A percentile compares a stretch with the other conserved stretches of the same genome.
These are phyloP conservation scores for Coccomyxa sp. DNA, from an alignment of 139 green algal genomes.

Conservation along the genomic window DNA sequence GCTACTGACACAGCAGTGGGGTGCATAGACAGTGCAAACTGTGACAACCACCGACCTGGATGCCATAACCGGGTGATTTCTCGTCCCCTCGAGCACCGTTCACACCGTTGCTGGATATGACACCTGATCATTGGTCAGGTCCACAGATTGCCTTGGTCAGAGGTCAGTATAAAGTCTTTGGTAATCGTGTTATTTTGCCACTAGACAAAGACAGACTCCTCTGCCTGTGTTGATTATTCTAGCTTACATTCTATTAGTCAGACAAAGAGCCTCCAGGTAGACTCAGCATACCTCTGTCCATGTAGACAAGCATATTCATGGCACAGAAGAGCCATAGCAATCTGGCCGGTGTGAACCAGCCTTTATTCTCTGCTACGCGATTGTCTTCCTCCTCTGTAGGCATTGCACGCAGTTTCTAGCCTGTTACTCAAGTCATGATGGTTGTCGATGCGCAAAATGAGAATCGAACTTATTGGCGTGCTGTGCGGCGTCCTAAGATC, in stretches of 20 bases:
- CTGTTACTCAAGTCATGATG: too few species aligned
- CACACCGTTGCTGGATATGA: constrained; percentile 89
- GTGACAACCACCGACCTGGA: constrained; percentile 40
- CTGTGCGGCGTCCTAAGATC: too few species aligned
- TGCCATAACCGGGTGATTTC: constrained; percentile 43
- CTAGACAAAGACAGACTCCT: neutral
- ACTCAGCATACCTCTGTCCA: constrained; percentile 69
- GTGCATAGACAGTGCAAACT: neutral
- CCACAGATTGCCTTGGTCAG: too few species aligned
- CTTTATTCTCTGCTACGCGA: neutral
- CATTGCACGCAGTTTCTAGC: too few species aligned
- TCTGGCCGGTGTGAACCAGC: constrained; percentile 63
- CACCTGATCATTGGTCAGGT: constrained; percentile 35
- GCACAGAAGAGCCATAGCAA: constrained; percentile 70
- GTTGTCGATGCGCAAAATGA: too few species aligned
- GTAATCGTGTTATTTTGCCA: neutral
- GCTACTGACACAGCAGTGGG: neutral
- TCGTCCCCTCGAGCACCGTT: constrained; percentile 40
- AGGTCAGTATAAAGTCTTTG: neutral
- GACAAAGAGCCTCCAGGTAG: too few species aligned
- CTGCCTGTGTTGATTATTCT: neutral
- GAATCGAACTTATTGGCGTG: too few species aligned
- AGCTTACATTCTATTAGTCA: neutral
- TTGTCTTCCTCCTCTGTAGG: too few species aligned
- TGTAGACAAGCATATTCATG: constrained; percentile 84